Evolutionary conservation across 192 early-diverging fungal genomes (phyloP).

Genomic region (Coemansia sp.): DNA sequence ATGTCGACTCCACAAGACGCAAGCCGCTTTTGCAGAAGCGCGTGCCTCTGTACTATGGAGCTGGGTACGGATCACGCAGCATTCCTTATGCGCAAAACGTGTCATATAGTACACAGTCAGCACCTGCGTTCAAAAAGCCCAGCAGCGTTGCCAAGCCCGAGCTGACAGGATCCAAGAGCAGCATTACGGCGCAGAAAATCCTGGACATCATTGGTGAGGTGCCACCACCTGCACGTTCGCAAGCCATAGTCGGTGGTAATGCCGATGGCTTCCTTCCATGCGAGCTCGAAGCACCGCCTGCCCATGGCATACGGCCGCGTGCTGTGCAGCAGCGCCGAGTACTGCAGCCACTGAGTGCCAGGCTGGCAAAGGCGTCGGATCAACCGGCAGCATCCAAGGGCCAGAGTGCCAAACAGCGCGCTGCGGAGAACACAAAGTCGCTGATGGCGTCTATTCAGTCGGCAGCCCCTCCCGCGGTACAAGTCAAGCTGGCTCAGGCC

Average conservation of each 20-base stretch:
- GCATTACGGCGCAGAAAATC: slow-evolving; percentile 41
- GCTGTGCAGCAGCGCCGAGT: slow-evolving; percentile 28
- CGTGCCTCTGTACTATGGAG: slow-evolving; percentile 32
- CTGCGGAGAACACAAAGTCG: slow-evolving; percentile 4
- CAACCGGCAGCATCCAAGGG: not conserved
- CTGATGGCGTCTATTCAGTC: slow-evolving; percentile 37
- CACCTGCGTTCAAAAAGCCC: not conserved
- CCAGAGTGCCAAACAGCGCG: not conserved
- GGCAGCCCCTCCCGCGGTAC: slow-evolving; percentile 38
- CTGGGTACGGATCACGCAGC: slow-evolving; percentile 37
- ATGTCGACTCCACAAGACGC: too few species aligned
- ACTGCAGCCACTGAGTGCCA: slow-evolving; percentile 29
- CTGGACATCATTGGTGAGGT: slow-evolving; percentile 44
- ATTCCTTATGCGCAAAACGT: slow-evolving; percentile 23
- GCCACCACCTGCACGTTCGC: slow-evolving; percentile 27
- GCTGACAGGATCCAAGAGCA: slow-evolving; percentile 13
- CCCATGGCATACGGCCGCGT: slow-evolving; percentile 27
- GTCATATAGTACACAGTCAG: slow-evolving; percentile 5
- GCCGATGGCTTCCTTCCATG: too few species aligned
- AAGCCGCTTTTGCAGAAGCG: slow-evolving; percentile 2
- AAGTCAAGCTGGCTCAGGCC: slow-evolving; percentile 10
- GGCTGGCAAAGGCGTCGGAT: slow-evolving; percentile 13
- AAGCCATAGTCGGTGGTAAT: too few species aligned
- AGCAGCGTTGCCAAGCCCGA: too few species aligned
- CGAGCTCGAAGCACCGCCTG: too few species aligned